phyloP scores from a whole-genome alignment of 2,329 filamentous ascomycete genomes.

The Teratosphaeria nubilosa region DNA sequence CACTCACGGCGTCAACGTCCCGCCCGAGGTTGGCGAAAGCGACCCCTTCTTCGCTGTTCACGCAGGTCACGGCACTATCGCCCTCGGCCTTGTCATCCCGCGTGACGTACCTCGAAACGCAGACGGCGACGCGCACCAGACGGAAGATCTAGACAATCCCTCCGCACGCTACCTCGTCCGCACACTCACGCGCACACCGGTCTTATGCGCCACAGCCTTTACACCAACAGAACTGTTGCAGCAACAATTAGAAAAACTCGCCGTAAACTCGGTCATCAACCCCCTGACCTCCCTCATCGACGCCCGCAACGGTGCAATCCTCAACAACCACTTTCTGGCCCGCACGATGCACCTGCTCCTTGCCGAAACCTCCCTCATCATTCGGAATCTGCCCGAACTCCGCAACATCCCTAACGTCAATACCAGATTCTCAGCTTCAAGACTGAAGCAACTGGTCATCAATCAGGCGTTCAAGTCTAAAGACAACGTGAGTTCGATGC shows the following conservation, averaged over 20 bases:
- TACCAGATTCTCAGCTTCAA: slow-evolving; percentile 48
- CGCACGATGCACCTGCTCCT: slow-evolving; percentile 61
- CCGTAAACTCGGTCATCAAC: slow-evolving; percentile 67
- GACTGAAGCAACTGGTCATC: slow-evolving; percentile 52
- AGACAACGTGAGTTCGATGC: slow-evolving; percentile 55
- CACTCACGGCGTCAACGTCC: slow-evolving; percentile 46
- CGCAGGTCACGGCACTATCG: slow-evolving; percentile 49
- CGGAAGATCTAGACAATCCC: slow-evolving; percentile 25
- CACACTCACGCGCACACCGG: slow-evolving; percentile 51
- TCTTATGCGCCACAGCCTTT: slow-evolving; percentile 51
- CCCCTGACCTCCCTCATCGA: slow-evolving; percentile 73
- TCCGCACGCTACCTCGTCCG: slow-evolving; percentile 52
- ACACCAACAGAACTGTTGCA: slow-evolving; percentile 54
- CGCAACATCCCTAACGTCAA: slow-evolving; percentile 49
- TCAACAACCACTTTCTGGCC: slow-evolving; percentile 56
- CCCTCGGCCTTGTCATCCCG: slow-evolving; percentile 41
- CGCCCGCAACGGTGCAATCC: slow-evolving; percentile 60
- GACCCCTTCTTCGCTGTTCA: slow-evolving; percentile 45
- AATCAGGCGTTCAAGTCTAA: slow-evolving; percentile 45
- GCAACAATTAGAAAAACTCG: slow-evolving; percentile 68
- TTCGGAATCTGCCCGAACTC: slow-evolving; percentile 65
- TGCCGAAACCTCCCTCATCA: slow-evolving; percentile 62
- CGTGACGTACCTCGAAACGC: slow-evolving; percentile 18
- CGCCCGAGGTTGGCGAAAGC: slow-evolving; percentile 23
- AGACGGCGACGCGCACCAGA: background rate